Evolutionary conservation across 139 green algal species (phyloP).

Genomic region (Chlamydomonas incerta): DNA sequence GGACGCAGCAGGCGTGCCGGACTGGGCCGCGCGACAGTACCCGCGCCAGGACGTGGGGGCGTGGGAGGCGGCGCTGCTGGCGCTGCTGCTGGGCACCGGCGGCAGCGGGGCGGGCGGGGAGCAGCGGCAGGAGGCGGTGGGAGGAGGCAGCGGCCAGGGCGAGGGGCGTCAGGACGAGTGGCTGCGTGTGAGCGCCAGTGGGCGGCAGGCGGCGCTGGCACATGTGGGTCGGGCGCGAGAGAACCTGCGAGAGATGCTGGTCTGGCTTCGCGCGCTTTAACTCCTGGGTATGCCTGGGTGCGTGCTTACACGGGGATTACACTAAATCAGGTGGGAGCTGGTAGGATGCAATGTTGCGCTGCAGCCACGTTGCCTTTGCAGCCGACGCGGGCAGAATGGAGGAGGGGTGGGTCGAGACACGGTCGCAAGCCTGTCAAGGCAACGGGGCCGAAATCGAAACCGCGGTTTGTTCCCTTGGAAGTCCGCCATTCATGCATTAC

Average conservation of each 20-base stretch:
- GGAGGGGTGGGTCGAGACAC: too few relatives aligned
- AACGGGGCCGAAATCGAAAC: too few relatives aligned
- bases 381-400: too few relatives aligned
- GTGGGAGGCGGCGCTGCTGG: conserved; percentile 15
- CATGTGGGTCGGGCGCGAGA: background rate
- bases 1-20: background rate
- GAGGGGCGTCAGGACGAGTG: background rate
- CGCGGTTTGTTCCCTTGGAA: too few relatives aligned
- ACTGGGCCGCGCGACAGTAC: conserved; percentile 10
- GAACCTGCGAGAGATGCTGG: background rate
- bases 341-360: too few relatives aligned
- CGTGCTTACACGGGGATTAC: too few relatives aligned
- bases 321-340: too few relatives aligned
- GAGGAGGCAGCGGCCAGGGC: background rate
- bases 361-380: too few relatives aligned
- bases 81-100: background rate
- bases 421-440: too few relatives aligned
- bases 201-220: background rate
- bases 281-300: too few relatives aligned
- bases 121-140: background rate
- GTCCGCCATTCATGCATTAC: too few relatives aligned
- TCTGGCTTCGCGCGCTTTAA: background rate
- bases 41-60: conserved; percentile 21
- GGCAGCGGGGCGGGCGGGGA: background rate
- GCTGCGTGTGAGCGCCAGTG: background rate